Evolutionary conservation across 1,139 yeast species (phyloP).

Genomic region (Candida smagusa): DNA sequence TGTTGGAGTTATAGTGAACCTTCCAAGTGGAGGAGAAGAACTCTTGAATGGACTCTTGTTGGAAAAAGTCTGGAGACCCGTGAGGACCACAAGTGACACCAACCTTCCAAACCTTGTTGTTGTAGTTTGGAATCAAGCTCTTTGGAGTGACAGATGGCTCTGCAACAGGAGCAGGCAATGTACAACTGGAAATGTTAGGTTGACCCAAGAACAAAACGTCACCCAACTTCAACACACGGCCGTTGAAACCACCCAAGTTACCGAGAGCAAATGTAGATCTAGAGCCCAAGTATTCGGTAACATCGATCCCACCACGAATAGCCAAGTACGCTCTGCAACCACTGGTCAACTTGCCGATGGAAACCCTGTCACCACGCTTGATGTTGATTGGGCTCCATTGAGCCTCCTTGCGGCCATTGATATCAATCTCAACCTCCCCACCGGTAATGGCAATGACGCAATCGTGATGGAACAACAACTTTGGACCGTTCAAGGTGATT

Average conservation of each 20-base stretch:
- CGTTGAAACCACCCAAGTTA: slow-evolving; percentile 91
- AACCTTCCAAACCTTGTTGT: slow-evolving; percentile 68
- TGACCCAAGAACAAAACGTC: slow-evolving; percentile 87
- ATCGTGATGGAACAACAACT: slow-evolving; percentile 76
- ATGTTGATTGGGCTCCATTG: slow-evolving; percentile 70
- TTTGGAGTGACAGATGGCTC: slow-evolving; percentile 59
- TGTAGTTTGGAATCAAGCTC: slow-evolving; percentile 56
- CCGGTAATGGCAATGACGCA: slow-evolving; percentile 81
- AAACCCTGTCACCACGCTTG: slow-evolving; percentile 70
- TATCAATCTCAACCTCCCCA: slow-evolving; percentile 64
- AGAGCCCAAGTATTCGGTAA: slow-evolving; percentile 91
- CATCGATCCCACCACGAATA: slow-evolving; percentile 90
- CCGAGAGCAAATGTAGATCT: slow-evolving; percentile 95
- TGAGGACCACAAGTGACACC: slow-evolving; percentile 98
- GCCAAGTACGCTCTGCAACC: slow-evolving; percentile 93
- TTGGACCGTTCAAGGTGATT: slow-evolving; percentile 83
- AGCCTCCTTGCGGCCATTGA: slow-evolving; percentile 55
- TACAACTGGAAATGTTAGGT: slow-evolving; percentile 64
- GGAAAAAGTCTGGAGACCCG: slow-evolving; percentile 93
- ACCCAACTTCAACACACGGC: slow-evolving; percentile 86
- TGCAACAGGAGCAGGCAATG: slow-evolving; percentile 67
- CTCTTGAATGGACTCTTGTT: slow-evolving; percentile 66
- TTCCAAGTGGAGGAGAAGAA: slow-evolving; percentile 84
- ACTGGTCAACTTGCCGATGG: slow-evolving; percentile 71
- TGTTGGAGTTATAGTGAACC: slow-evolving; percentile 92